phyloP scores from a whole-genome alignment of 2,329 filamentous ascomycete genomes.

The Penicillium sp. region DNA sequence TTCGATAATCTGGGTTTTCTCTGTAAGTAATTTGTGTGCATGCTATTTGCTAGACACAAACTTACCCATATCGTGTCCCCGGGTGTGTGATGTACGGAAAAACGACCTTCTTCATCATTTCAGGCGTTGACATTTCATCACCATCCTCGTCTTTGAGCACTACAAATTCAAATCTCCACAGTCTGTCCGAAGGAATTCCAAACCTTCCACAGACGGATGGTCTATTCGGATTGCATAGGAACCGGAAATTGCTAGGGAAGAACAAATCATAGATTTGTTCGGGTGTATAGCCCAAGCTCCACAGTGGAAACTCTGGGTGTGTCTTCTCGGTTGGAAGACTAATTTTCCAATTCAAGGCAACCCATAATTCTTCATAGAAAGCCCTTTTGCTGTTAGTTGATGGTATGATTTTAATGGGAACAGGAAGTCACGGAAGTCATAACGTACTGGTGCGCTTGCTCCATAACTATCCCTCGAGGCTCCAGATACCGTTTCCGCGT shows the following conservation, averaged over 20 bases:
- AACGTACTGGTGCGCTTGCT: slow-evolving; percentile 24
- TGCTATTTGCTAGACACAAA: no score
- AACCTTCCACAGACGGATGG: slow-evolving; percentile 50
- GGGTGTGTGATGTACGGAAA: neutral
- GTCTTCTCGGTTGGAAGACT: slow-evolving; percentile 45
- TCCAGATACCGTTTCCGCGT: slow-evolving; percentile 51
- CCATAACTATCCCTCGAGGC: slow-evolving; percentile 40
- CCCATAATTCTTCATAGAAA: slow-evolving; percentile 41
- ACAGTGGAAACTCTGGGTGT: slow-evolving; percentile 52
- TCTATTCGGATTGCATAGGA: slow-evolving; percentile 44
- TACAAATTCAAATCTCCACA: slow-evolving; percentile 48
- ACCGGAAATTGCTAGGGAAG: slow-evolving; percentile 48
- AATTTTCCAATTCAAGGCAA: slow-evolving; percentile 51
- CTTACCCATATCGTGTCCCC: neutral
- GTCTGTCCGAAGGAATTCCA: slow-evolving; percentile 39
- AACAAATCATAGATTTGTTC: slow-evolving; percentile 51
- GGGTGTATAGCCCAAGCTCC: slow-evolving; percentile 48
- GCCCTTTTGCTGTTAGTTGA: neutral
- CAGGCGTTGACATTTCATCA: slow-evolving; percentile 22
- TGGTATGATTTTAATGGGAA: no score
- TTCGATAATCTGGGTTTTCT: neutral
- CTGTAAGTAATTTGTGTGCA: no score
- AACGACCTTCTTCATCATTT: slow-evolving; percentile 3
- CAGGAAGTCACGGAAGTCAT: neutral
- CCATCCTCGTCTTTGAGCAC: slow-evolving; percentile 31